Evolutionary conservation across 2,329 filamentous ascomycete genomes (phyloP).

Genomic region (Botryotinia convoluta): DNA sequence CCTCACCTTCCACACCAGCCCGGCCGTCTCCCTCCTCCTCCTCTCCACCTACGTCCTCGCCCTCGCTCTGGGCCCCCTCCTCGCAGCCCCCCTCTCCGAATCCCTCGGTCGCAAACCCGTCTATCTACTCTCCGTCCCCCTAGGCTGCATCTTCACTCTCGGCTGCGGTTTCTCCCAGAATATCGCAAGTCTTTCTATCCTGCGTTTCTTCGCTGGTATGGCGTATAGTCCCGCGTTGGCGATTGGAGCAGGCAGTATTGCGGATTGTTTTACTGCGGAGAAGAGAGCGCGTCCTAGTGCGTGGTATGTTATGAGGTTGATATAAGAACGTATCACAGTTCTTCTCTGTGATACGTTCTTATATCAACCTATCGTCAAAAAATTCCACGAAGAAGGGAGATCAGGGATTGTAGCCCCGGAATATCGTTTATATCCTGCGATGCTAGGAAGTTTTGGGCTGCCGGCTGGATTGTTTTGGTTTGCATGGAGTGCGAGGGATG

Average conservation of each 20-base stretch:
- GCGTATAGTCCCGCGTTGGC: conserved; percentile 42
- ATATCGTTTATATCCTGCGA: conserved; percentile 56
- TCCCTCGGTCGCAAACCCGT: conserved; percentile 50
- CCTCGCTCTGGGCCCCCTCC: conserved; percentile 57
- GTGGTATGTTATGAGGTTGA: conserved; percentile 48
- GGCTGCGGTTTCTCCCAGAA: conserved; percentile 60
- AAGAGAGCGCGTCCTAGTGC: conserved; percentile 45
- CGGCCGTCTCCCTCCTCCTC: background rate
- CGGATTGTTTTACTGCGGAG: conserved; percentile 48
- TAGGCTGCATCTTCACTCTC: conserved; percentile 57
- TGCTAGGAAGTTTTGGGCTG: conserved; percentile 55
- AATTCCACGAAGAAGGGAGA: conserved; percentile 5
- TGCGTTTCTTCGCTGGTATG: conserved; percentile 49
- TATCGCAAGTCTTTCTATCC: conserved; percentile 44
- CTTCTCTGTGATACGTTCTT: conserved; percentile 43
- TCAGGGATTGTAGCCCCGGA: conserved; percentile 46
- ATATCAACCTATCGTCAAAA: conserved; percentile 37
- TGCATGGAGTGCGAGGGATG: conserved; percentile 54
- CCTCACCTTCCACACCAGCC: background rate
- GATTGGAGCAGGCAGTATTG: conserved; percentile 49
- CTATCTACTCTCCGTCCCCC: conserved; percentile 45
- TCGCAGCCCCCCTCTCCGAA: conserved; percentile 60
- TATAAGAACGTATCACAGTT: no score
- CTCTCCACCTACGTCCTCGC: conserved; percentile 53
- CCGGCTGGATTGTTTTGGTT: conserved; percentile 56